phyloP scores from a whole-genome alignment of 805 yeast genomes.

The Metschnikowia gelsemii region DNA sequence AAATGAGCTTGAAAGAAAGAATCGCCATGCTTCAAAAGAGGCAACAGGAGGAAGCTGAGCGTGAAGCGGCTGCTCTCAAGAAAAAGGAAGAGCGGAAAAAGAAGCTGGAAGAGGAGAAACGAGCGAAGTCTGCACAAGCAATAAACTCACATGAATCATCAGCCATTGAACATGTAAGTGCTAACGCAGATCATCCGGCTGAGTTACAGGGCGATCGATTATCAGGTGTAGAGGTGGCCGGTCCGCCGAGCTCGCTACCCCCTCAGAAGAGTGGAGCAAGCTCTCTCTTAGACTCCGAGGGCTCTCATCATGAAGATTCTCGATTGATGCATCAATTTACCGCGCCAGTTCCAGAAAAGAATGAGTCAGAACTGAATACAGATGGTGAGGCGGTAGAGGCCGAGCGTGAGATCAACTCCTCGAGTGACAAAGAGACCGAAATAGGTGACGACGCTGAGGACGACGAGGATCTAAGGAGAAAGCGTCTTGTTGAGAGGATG shows the following conservation, averaged over 20 bases:
- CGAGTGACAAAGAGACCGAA: background rate
- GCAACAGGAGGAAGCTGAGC: slow-evolving; percentile 76
- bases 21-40: slow-evolving; percentile 79
- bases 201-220: background rate
- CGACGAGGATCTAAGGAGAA: slow-evolving; percentile 71
- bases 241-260: background rate
- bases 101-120: slow-evolving; percentile 23
- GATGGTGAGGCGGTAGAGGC: background rate
- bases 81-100: slow-evolving; percentile 51
- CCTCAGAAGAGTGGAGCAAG: slow-evolving; percentile 1
- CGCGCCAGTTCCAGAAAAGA: background rate
- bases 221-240: background rate
- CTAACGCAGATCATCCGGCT: background rate
- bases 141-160: slow-evolving; percentile 7
- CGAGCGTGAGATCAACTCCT: too few relatives aligned
- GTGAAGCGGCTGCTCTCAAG: slow-evolving; percentile 58
- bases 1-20: slow-evolving; percentile 81
- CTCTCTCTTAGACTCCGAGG: background rate
- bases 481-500: slow-evolving; percentile 86
- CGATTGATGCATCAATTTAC: background rate
- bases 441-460: slow-evolving; percentile 38
- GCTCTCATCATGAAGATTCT: background rate
- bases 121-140: slow-evolving; percentile 3
- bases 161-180: background rate
- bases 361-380: background rate